These are phyloP conservation scores for Colletotrichum kahawae DNA, from an alignment of 2,329 filamentous ascomycete species.

Conservation along the genomic window DNA sequence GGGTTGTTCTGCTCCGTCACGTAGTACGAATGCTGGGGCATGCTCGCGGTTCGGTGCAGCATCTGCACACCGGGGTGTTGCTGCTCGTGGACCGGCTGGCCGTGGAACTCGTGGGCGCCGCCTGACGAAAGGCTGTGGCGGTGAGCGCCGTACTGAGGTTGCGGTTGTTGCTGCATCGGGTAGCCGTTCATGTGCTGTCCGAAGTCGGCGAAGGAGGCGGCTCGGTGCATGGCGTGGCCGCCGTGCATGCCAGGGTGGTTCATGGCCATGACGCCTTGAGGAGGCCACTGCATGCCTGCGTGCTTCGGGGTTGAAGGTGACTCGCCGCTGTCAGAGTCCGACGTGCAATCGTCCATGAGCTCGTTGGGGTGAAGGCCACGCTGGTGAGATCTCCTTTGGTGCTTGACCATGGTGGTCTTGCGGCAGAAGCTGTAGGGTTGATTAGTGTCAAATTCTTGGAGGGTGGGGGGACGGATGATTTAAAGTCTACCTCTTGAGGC, in stretches of 20 bases:
- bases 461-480: not conserved
- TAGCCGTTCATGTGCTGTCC: conserved; percentile 54
- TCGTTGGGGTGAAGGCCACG: conserved; percentile 62
- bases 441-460: conserved; percentile 21
- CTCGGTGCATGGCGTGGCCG: conserved; percentile 50
- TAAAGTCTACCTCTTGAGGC: conserved; percentile 60
- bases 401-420: conserved; percentile 75
- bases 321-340: conserved; percentile 63
- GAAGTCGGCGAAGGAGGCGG: conserved; percentile 61
- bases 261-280: conserved; percentile 44
- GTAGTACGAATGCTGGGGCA: conserved; percentile 56
- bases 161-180: conserved; percentile 43
- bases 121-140: conserved; percentile 52
- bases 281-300: conserved; percentile 56
- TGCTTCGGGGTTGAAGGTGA: conserved; percentile 64
- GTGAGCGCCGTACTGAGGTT: conserved; percentile 40
- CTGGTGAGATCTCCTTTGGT: conserved; percentile 66
- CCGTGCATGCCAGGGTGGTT: conserved; percentile 41
- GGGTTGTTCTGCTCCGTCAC: conserved; percentile 67
- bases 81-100: conserved; percentile 43
- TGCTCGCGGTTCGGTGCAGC: conserved; percentile 52
- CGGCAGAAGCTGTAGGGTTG: conserved; percentile 64
- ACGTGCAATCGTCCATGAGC: conserved; percentile 57
- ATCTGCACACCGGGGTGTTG: conserved; percentile 51
- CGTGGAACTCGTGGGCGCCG: conserved; percentile 49